Evolutionary conservation across 1,139 yeast genomes (phyloP), one percentile per base, ranked within the genome.

Genomic region (Blastobotrys illinoisensis): DNA sequence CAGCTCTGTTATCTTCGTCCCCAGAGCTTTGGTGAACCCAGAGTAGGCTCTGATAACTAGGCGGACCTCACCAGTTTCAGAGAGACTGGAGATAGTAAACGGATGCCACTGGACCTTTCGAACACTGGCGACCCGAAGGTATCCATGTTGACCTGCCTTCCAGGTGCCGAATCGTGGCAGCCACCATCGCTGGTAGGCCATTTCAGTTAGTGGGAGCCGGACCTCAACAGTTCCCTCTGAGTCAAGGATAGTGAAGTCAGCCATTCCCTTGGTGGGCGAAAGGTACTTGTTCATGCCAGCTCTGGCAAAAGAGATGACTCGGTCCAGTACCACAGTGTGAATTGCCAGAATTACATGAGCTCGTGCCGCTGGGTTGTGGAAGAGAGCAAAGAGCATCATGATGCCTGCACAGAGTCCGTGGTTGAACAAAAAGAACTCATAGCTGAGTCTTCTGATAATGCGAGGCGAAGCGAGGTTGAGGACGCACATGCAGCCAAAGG

Each of bases 131-230:
- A 78, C 79, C 50, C 71, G 74, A 23, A 79, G 65, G 50, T 68
- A 72, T 3, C 77, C 69, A 61, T 78, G 80, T 61, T 76, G 80
- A 1, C 82, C 82, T 0, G 81, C 73, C 53, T 71, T 71, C 82
- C 82, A 79, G 16, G 70, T 68, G 26, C 78, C 72, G 36, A 71
- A 63, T 23, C 69, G 67, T 14, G 80, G 80, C 47, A 76, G 61
- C 50, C 58, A 20, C 54, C 54, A 52, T 62, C 61, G 60, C 66
- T 73, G 78, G 77, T 75, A 49, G 61, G 62, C 28, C 61, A 59
- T 16, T 61, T 58, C 20, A 16, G 16, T 36, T 49, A 52, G 24
- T 4, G 54, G 54, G 14, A 49, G 36, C 5, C 45, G 19, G 20
- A 51, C 51, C 18, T 54, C 49, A 19, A 51, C 61, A n/a, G 78